These are phyloP conservation scores for Penicillium robsamsonii DNA, from an alignment of 495 filamentous ascomycete genomes.

Conservation along the genomic window DNA sequence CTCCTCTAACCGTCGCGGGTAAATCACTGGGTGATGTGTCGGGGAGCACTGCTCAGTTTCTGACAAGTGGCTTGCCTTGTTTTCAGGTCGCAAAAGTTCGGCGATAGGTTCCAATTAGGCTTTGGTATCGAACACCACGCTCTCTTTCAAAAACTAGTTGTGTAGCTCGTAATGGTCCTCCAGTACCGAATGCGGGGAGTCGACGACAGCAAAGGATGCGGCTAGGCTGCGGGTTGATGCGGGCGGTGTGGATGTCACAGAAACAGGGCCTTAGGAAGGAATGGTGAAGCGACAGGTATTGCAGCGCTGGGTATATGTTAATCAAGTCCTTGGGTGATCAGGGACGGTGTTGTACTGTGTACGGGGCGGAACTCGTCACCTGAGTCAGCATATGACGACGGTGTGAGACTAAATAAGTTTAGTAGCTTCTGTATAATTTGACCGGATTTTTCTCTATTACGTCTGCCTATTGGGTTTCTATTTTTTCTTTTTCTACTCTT, in stretches of 20 bases:
- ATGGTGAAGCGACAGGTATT: constrained; percentile 2
- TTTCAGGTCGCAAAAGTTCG: not conserved
- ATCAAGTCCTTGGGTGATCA: not conserved
- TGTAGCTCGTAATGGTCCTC: constrained; percentile 9
- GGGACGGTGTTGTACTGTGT: constrained; percentile 6
- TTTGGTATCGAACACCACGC: not conserved
- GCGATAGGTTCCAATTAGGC: not conserved
- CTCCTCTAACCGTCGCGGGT: constrained; percentile 7
- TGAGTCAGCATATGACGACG: constrained; percentile 16
- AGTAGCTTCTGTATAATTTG: not conserved
- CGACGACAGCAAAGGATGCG: constrained; percentile 9
- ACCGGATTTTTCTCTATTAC: not conserved
- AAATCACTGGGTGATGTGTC: constrained; percentile 5
- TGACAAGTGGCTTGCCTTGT: not conserved
- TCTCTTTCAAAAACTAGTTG: not conserved
- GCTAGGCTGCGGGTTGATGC: constrained; percentile 5
- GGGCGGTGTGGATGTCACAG: constrained; percentile 10
- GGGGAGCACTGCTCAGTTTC: constrained; percentile 19
- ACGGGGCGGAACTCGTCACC: constrained; percentile 7
- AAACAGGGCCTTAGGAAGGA: not conserved
- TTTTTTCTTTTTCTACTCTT: not conserved
- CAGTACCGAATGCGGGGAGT: constrained; percentile 37
- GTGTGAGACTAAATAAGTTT: no score
- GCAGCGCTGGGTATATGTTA: not conserved
- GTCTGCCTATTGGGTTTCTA: not conserved